Evolutionary conservation across 345 rosid genomes (phyloP), one percentile per base, ranked within the genome.

Genomic region (Lepidium africanum): DNA sequence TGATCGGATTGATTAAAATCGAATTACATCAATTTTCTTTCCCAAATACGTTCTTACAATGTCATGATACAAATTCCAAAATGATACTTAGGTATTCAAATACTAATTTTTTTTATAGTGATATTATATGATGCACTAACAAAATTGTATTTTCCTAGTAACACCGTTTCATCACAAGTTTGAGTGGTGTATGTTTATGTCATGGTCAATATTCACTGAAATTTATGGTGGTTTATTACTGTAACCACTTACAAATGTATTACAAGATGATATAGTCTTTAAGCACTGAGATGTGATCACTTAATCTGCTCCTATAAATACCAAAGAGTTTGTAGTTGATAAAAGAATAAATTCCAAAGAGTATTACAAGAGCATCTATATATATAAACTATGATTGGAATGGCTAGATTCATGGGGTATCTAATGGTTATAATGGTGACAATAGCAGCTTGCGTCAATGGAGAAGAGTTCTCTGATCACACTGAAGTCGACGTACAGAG

Each of bases 401-500:
- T 36, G 43, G 12, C 15, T 9, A 9, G 42, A 36, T 57, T 57
- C 27, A 3, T 5, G 45, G 14, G 11, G 6, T 9, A 32, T 38
- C 62, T 57, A 9, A 39, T 39, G 30, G 33, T 39, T 14, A 17
- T 19, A 38, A 3, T n/a, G 10, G 10, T 17, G 9, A 7, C 40
- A 17, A 21, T 39, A 27, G 32, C 35, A 17, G 6, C 11, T 58
- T 38, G 33, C 16, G 21, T 38, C 30, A 6, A 19, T 37, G 46
- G 32, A 39, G 19, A 10, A 9, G 46, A 58, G 9, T 19, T 39
- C 10, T 39, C 17, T 14, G 63, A 58, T 19, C 46, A 53, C 39
- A 12, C 7, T 5, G 47, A 58, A 58, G 7, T 39, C 32, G 76
- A 83, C 55, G 77, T 85, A 25, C 78, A 75, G 21, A 81, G 67